Percentiles rank a stretch among this genome's conserved stretches.
Conservation (phyloP, 108 stramenopile species). For the Parietichytrium sp. region DNA sequence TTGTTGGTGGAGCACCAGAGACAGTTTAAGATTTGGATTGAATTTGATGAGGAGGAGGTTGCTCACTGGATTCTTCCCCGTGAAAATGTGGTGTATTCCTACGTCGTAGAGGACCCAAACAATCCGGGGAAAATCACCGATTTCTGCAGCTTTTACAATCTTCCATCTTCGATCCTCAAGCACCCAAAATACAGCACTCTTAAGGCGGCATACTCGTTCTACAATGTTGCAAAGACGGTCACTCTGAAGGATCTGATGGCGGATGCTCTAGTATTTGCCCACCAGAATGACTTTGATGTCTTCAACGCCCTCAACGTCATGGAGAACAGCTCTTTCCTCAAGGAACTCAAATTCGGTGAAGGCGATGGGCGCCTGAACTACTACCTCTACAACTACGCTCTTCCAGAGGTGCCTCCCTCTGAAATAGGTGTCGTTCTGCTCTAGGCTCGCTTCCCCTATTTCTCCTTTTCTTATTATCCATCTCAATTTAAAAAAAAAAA, state of each 20-base stretch:
- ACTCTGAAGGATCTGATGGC: slow-evolving; percentile 79
- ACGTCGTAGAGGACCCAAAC: slow-evolving; percentile 70
- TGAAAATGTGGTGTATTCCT: slow-evolving; percentile 80
- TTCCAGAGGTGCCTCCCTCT: slow-evolving; percentile 72
- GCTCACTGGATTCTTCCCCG: slow-evolving; percentile 93
- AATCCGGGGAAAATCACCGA: slow-evolving; percentile 66
- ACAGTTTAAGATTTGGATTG: slow-evolving; percentile 74
- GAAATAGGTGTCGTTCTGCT: slow-evolving; percentile 92
- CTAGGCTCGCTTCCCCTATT: slow-evolving; percentile 55
- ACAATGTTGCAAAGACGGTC: slow-evolving; percentile 91
- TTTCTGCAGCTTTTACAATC: slow-evolving; percentile 87
- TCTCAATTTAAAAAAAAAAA: too few species aligned
- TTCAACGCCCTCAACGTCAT: slow-evolving; percentile 97
- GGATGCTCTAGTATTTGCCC: slow-evolving; percentile 87
- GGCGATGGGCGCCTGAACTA: slow-evolving; percentile 98
- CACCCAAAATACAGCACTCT: slow-evolving; percentile 75
- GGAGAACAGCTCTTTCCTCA: slow-evolving; percentile 85
- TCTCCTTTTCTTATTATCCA: too few species aligned
- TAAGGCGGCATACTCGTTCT: slow-evolving; percentile 91
- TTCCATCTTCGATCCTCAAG: slow-evolving; percentile 82
- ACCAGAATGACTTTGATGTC: slow-evolving; percentile 78
- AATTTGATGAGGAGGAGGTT: slow-evolving; percentile 81
- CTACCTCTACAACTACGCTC: slow-evolving; percentile 97
- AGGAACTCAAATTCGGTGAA: slow-evolving; percentile 90
- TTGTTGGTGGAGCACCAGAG: slow-evolving; percentile 74